phyloP scores from a whole-genome alignment of 352 stramenopile genomes.

The Pythium brassicae region DNA sequence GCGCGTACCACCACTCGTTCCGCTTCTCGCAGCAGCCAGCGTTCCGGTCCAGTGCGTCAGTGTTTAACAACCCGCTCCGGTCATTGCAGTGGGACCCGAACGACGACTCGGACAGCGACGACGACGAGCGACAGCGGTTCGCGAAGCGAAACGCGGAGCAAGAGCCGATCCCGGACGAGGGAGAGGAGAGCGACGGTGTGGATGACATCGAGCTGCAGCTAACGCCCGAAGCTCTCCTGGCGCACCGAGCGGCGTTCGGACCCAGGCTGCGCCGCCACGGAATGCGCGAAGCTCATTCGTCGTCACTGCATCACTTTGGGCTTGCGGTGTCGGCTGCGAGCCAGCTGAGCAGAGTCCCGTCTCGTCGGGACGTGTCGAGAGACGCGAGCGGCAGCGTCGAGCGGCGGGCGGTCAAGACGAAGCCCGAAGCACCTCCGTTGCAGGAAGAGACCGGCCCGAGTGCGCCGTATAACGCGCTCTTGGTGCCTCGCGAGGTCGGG shows the following conservation, averaged over 20 bases:
- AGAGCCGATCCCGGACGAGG: neutral
- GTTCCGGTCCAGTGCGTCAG: slow-evolving; percentile 27
- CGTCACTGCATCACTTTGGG: slow-evolving; percentile 8
- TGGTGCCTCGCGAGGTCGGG: too few species aligned
- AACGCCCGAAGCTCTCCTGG: slow-evolving; percentile 6
- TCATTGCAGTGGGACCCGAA: slow-evolving; percentile 31
- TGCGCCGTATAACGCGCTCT: neutral
- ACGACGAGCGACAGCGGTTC: neutral
- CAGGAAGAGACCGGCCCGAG: neutral
- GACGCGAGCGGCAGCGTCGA: neutral
- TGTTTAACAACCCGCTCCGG: slow-evolving; percentile 36
- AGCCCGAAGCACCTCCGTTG: neutral
- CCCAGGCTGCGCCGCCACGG: neutral
- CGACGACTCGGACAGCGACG: slow-evolving; percentile 50
- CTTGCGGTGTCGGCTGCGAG: slow-evolving; percentile 4
- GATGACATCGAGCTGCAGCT: slow-evolving; percentile 20
- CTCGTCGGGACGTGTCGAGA: neutral
- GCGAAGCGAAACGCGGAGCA: neutral
- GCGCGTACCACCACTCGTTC: slow-evolving; percentile 15
- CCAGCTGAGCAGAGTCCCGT: slow-evolving; percentile 2
- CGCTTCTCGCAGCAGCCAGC: slow-evolving; percentile 44
- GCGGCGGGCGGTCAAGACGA: neutral
- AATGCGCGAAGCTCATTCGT: neutral
- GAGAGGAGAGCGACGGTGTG: slow-evolving; percentile 12
- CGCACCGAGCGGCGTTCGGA: slow-evolving; percentile 9